These are phyloP conservation scores for Magnusiomyces paraingens DNA, from an alignment of 1,139 yeast genomes.

Conservation along the genomic window DNA sequence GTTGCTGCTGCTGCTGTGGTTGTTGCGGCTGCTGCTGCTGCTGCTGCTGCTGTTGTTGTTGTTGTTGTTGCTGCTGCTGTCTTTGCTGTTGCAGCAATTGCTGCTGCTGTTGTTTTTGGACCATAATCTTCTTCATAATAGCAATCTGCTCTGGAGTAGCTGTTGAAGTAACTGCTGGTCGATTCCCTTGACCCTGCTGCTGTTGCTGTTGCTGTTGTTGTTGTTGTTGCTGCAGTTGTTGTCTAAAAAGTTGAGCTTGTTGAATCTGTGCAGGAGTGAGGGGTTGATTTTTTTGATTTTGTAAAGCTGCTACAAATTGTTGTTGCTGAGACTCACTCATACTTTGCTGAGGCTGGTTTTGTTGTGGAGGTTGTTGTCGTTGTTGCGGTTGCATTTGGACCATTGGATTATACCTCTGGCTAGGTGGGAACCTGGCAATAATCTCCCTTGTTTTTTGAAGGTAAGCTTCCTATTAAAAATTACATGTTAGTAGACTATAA, in stretches of 20 bases:
- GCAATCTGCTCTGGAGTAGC: neutral
- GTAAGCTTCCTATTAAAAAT: neutral
- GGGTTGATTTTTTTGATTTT: too few relatives aligned
- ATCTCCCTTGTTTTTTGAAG: neutral
- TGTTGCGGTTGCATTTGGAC: slow-evolving; percentile 6
- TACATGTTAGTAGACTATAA: too few relatives aligned
- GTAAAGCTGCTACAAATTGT: too few relatives aligned
- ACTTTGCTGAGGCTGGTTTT: neutral
- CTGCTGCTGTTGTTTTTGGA: slow-evolving; percentile 1
- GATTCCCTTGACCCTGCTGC: neutral
- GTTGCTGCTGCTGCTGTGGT: slow-evolving; percentile 2
- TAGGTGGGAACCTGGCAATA: neutral
- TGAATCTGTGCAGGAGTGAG: too few relatives aligned
- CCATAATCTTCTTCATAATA: slow-evolving; percentile 11
- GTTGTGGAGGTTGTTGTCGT: neutral
- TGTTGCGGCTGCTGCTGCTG: slow-evolving; percentile 2
- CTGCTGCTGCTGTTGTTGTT: slow-evolving; percentile 6
- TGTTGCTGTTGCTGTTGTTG: slow-evolving; percentile 7
- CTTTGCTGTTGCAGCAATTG: neutral
- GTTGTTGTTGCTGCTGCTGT: slow-evolving; percentile 3
- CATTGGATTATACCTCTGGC: neutral
- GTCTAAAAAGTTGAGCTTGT: neutral
- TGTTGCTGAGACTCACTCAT: too few relatives aligned
- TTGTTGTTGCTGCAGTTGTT: neutral
- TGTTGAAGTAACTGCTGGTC: slow-evolving; percentile 10